These are phyloP conservation scores for Syncephalis plumigaleata DNA, from an alignment of 371 early-diverging fungal species.

Conservation along the genomic window DNA sequence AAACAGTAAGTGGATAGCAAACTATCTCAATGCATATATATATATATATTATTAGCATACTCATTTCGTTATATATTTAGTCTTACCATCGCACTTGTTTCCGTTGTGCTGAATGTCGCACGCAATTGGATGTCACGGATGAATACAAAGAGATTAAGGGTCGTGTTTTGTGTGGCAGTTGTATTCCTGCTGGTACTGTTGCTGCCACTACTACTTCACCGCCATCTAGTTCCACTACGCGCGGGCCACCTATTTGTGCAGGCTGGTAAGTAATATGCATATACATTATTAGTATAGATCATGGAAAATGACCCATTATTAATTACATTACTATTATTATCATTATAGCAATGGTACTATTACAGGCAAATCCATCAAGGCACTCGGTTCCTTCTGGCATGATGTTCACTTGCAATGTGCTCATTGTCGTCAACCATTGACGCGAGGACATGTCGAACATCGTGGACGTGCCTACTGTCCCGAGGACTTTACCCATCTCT, in stretches of 20 bases:
- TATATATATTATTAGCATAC: too few relatives aligned
- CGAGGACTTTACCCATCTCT: constrained; percentile 41
- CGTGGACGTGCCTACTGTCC: constrained; percentile 60
- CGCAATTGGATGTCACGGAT: too few relatives aligned
- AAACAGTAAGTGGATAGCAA: too few relatives aligned
- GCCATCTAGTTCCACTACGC: constrained; percentile 2
- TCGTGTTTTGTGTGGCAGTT: too few relatives aligned
- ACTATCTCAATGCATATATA: too few relatives aligned
- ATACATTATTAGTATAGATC: too few relatives aligned
- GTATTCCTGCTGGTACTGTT: too few relatives aligned
- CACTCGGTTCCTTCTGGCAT: constrained; percentile 41
- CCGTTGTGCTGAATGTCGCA: too few relatives aligned
- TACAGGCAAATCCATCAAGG: constrained; percentile 30
- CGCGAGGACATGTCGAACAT: constrained; percentile 33
- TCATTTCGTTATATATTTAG: too few relatives aligned
- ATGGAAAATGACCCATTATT: too few relatives aligned
- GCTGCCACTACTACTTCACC: not conserved
- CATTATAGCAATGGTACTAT: constrained; percentile 25
- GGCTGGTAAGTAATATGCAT: constrained; percentile 7
- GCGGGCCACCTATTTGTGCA: constrained; percentile 4
- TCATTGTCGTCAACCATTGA: constrained; percentile 39
- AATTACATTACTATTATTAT: too few relatives aligned
- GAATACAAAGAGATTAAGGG: too few relatives aligned
- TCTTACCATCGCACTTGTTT: constrained; percentile 5
- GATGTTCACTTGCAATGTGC: constrained; percentile 44